A percentile compares a stretch with the other conserved stretches of the same genome.
These are phyloP conservation scores for Ustilago xerochloae DNA, from an alignment of 1,284 basidiomycete genomes.

Conservation along the genomic window DNA sequence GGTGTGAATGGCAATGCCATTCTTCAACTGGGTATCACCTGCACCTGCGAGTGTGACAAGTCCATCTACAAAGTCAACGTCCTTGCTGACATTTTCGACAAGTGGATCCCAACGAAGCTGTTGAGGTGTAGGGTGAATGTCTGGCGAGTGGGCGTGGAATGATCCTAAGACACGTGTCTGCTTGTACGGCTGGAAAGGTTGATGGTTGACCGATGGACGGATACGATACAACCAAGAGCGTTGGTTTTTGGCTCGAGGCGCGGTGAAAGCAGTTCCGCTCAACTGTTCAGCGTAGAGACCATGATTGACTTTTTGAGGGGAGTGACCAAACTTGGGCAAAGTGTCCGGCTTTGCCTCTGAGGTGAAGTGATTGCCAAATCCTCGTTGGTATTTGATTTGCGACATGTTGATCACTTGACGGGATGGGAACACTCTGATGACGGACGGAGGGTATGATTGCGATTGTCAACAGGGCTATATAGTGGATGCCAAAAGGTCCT, in stretches of 20 bases:
- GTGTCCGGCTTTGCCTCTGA: constrained; percentile 72
- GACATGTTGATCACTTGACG: constrained; percentile 9
- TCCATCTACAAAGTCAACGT: constrained; percentile 75
- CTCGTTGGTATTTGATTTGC: constrained; percentile 38
- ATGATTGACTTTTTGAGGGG: constrained; percentile 75
- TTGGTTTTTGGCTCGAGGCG: constrained; percentile 73
- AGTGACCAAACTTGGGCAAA: constrained; percentile 74
- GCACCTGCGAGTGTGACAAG: constrained; percentile 77
- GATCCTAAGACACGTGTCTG: constrained; percentile 72
- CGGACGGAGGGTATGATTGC: background rate
- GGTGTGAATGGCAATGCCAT: constrained; percentile 72
- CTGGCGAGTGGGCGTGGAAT: constrained; percentile 67
- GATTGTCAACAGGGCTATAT: background rate
- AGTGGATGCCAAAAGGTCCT: no score
- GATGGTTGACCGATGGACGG: constrained; percentile 78
- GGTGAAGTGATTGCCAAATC: constrained; percentile 66
- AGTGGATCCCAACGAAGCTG: constrained; percentile 77
- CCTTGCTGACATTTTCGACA: constrained; percentile 59
- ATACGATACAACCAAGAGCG: constrained; percentile 71
- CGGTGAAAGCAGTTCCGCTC: constrained; percentile 75
- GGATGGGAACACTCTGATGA: background rate
- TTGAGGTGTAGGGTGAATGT: constrained; percentile 75
- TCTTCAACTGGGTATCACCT: constrained; percentile 74
- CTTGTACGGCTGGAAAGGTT: constrained; percentile 75
- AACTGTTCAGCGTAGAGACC: constrained; percentile 76